Conservation (phyloP, 1,284 basidiomycete genomes). For the Anthracocystis panici-leucophaei region DNA sequence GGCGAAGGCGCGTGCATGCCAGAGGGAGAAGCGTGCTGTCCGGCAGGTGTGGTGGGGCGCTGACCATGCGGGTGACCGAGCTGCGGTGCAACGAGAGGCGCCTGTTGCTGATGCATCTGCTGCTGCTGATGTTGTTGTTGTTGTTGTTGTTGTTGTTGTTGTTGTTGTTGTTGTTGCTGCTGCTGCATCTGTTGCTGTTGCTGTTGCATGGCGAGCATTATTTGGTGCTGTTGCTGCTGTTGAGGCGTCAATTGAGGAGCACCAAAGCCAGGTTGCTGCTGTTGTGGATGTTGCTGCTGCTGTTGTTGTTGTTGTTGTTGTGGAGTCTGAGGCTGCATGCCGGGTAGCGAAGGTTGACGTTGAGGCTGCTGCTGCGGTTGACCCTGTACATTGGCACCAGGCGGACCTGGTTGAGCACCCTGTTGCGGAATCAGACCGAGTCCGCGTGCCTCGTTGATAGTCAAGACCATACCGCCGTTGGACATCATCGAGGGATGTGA, state of each 20-base stretch:
- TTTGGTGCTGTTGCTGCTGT: slow-evolving; percentile 30
- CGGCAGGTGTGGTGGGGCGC: slow-evolving; percentile 42
- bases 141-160: slow-evolving; percentile 42
- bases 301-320: slow-evolving; percentile 19
- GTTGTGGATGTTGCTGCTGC: slow-evolving; percentile 23
- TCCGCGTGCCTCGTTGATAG: slow-evolving; percentile 60
- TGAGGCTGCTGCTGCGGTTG: slow-evolving; percentile 29
- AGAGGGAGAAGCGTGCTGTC: slow-evolving; percentile 40
- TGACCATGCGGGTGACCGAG: slow-evolving; percentile 43
- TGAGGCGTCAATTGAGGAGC: slow-evolving; percentile 17
- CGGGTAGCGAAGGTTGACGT: slow-evolving; percentile 12
- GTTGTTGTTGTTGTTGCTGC: slow-evolving; percentile 29
- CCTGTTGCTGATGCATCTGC: slow-evolving; percentile 23
- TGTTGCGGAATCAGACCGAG: slow-evolving; percentile 59
- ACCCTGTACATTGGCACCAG: slow-evolving; percentile 6
- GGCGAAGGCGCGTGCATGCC: slow-evolving; percentile 53
- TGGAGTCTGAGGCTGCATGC: slow-evolving; percentile 12
- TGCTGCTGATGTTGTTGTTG: slow-evolving; percentile 51
- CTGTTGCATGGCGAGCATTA: slow-evolving; percentile 45
- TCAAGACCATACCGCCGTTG: slow-evolving; percentile 61
- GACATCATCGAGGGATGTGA: slow-evolving; percentile 47
- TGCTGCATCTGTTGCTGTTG: slow-evolving; percentile 42
- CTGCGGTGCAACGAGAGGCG: slow-evolving; percentile 33
- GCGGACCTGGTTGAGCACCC: slow-evolving; percentile 22
- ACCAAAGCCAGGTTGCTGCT: slow-evolving; percentile 20